These are phyloP conservation scores for Entophlyctis helioformis DNA, from an alignment of 192 early-diverging fungal species.

Conservation along the genomic window DNA sequence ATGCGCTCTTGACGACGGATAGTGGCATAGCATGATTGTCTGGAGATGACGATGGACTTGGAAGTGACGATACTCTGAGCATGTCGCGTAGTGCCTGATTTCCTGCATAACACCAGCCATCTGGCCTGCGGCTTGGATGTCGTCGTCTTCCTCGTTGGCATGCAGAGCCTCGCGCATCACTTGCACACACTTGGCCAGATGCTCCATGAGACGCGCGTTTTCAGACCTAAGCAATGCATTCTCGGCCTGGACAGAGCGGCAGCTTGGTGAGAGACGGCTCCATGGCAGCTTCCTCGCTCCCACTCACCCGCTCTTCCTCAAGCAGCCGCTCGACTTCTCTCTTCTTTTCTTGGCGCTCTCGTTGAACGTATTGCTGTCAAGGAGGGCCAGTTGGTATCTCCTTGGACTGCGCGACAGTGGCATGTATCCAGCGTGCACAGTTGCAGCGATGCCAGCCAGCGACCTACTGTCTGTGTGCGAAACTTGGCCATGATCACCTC, in stretches of 20 bases:
- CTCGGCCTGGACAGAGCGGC: not conserved
- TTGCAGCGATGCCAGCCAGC: not conserved
- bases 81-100: constrained; percentile 10
- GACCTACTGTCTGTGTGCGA: constrained; percentile 30
- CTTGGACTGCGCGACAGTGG: too few species aligned
- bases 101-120: constrained; percentile 11
- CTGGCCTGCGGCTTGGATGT: constrained; percentile 4
- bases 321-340: constrained; percentile 13
- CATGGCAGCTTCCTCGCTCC: not conserved
- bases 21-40: not conserved
- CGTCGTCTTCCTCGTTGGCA: constrained; percentile 11
- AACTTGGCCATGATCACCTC: constrained; percentile 42
- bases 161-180: too few species aligned
- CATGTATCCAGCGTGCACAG: not conserved
- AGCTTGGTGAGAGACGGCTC: not conserved
- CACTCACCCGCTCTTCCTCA: constrained; percentile 18
- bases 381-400: too few species aligned
- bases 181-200: constrained; percentile 8
- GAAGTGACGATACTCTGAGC: constrained; percentile 4
- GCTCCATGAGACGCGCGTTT: constrained; percentile 15
- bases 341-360: constrained; percentile 24
- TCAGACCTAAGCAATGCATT: constrained; percentile 7
- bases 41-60: not conserved
- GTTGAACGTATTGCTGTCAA: constrained; percentile 25
- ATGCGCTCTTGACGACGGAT: too few species aligned